Evolutionary conservation across 2,329 filamentous ascomycete genomes (phyloP), one percentile per base, ranked within the genome.

Genomic region (Aspergillus texensis): DNA sequence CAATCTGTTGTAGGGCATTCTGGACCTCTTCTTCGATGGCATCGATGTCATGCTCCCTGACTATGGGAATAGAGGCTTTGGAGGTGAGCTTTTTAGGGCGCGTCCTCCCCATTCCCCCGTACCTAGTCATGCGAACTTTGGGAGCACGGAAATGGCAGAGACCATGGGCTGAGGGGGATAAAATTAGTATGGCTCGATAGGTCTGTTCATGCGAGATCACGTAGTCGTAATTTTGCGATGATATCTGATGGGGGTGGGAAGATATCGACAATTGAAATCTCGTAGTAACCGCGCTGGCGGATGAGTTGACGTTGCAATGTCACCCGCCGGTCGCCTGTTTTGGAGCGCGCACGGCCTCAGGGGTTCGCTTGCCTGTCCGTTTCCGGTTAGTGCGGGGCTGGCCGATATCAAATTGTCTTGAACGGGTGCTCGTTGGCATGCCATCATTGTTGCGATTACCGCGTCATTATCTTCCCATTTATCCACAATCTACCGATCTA

Each of bases 31-130:
- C 92, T 79, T 97, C 96, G 80, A 93, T 88, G 74, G 90, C 85
- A 77, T 97, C 93, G 81, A 98, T 91, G 77, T 98, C 92, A 79
- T 93, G 86, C 82, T 98, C 94, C 78, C 91, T 88, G 75, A 97
- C 87, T 73, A 99, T 90, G 65, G 90, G 89, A 76, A 97, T 89
- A 73, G 89, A 89, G 78, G 93, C 93, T 84, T 96, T 96, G 75
- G 91, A 88, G 81, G 91, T 95, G 80, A 97, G 88, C 85, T 98
- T 98, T 75, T 82, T 82, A 46, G 80, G 80, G 74, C 80, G 80
- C 75, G 80, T 82, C 76, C 80, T 79, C 75, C 79, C 79, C 76
- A 81, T 71, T 73, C 76, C 78, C 75, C 76, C 74, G 76, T 80
- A 76, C 75, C 78, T 75, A 75, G 78, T 80, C 76, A 81, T 81